These are phyloP conservation scores for Dactylonectria estremocensis DNA, from an alignment of 2,329 filamentous ascomycete genomes.

Conservation along the genomic window DNA sequence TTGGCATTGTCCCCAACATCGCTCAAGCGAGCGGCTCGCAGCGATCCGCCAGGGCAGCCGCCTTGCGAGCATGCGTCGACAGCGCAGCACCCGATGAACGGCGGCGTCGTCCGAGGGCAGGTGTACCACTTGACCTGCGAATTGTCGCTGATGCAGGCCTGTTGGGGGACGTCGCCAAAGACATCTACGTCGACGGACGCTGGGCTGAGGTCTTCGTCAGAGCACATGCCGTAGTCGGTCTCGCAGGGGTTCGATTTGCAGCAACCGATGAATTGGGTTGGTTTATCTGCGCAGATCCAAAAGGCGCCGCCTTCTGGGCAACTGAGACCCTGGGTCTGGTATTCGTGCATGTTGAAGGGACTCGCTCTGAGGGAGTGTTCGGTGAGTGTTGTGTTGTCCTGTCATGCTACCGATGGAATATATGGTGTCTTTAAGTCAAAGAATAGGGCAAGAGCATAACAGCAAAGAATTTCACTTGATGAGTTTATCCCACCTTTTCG, in stretches of 20 bases:
- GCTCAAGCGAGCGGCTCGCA: conserved; percentile 39
- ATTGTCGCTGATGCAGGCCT: conserved; percentile 50
- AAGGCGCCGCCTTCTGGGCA: conserved; percentile 54
- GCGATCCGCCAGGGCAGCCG: conserved; percentile 29
- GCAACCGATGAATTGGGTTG: conserved; percentile 58
- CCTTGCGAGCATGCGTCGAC: conserved; percentile 40
- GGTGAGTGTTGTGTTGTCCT: neutral
- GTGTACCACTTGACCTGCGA: conserved; percentile 51
- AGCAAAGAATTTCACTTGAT: neutral
- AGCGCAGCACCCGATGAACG: conserved; percentile 59
- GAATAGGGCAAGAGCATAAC: neutral
- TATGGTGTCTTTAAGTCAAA: neutral
- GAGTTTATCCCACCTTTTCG: neutral
- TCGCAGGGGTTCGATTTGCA: conserved; percentile 55
- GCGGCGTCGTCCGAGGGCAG: conserved; percentile 48
- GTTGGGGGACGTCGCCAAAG: conserved; percentile 48
- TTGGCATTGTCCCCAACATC: conserved; percentile 7
- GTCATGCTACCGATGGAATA: neutral
- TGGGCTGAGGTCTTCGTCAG: conserved; percentile 39
- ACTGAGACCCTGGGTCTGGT: conserved; percentile 43
- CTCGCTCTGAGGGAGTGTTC: neutral
- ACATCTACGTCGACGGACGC: conserved; percentile 48
- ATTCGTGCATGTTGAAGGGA: conserved; percentile 25
- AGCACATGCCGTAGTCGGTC: conserved; percentile 35
- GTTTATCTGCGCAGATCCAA: conserved; percentile 54